Conservation (phyloP, 108 stramenopile genomes). For the Stephanodiscus minutulus region DNA sequence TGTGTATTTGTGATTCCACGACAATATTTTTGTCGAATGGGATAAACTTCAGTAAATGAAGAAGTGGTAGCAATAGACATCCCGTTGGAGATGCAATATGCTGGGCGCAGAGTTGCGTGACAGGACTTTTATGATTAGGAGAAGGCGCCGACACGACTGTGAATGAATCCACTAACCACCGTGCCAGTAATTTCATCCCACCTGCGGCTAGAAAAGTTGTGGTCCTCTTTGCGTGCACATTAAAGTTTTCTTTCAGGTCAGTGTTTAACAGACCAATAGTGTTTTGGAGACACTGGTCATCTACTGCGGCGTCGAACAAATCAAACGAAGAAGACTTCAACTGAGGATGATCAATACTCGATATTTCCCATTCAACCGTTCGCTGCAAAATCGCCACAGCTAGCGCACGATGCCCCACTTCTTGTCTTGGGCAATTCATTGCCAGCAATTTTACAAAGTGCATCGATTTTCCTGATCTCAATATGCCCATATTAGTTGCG, state of each 20-base stretch:
- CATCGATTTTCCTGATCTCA: conserved; percentile 16
- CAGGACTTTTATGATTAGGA: neutral
- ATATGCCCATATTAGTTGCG: conserved; percentile 13
- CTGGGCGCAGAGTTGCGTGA: neutral
- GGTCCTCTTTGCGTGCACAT: neutral
- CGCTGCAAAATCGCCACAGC: conserved; percentile 41
- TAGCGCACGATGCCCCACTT: conserved; percentile 26
- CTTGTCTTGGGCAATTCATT: conserved; percentile 31
- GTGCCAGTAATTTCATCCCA: conserved; percentile 43
- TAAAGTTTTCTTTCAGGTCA: neutral
- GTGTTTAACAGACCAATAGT: neutral
- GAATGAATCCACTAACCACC: conserved; percentile 44
- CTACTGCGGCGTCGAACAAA: neutral
- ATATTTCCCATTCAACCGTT: conserved; percentile 37
- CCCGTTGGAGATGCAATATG: conserved; percentile 36
- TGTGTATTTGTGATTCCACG: conserved; percentile 38
- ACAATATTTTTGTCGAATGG: conserved; percentile 46
- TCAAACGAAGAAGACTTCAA: neutral
- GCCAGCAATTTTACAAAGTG: conserved; percentile 31
- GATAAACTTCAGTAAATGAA: conserved; percentile 34
- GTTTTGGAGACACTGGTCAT: neutral
- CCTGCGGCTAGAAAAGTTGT: conserved; percentile 19
- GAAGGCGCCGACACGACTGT: conserved; percentile 14
- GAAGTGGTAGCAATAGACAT: conserved; percentile 32
- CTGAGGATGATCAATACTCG: conserved; percentile 1